These are phyloP conservation scores for Lachnellula cervina DNA, from an alignment of 2,329 filamentous ascomycete species.

Conservation along the genomic window DNA sequence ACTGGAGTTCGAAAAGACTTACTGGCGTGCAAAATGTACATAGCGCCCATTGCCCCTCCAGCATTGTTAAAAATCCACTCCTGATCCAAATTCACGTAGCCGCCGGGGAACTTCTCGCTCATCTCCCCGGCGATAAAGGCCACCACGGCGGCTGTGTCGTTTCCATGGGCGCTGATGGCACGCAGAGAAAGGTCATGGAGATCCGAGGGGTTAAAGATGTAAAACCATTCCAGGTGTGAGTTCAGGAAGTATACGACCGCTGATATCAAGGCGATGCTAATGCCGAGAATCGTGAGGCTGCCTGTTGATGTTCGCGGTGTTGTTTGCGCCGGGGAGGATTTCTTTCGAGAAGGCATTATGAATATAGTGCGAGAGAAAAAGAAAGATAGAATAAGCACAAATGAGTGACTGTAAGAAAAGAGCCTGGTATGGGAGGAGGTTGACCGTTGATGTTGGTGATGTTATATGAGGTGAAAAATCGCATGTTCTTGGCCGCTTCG, in stretches of 20 bases:
- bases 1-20: constrained; percentile 32
- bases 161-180: constrained; percentile 64
- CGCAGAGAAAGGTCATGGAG: constrained; percentile 64
- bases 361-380: too few relatives aligned
- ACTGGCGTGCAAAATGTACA: constrained; percentile 88
- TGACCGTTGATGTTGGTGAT: too few relatives aligned
- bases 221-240: constrained; percentile 52
- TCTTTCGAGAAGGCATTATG: too few relatives aligned
- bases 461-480: too few relatives aligned
- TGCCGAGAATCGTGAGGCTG: constrained; percentile 43
- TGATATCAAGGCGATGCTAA: constrained; percentile 50
- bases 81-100: constrained; percentile 64
- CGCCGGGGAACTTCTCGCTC: constrained; percentile 40
- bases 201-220: constrained; percentile 67
- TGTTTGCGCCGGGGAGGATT: neutral
- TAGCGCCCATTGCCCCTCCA: constrained; percentile 84
- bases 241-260: constrained; percentile 53
- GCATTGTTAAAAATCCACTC: constrained; percentile 93
- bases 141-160: constrained; percentile 68
- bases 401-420: too few relatives aligned
- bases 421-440: too few relatives aligned
- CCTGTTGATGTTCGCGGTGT: constrained; percentile 9
- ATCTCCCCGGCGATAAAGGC: constrained; percentile 67
- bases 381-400: too few relatives aligned
- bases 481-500: too few relatives aligned